Percentiles rank a stretch among this genome's conserved stretches.
phyloP scores from a whole-genome alignment of 2,329 filamentous ascomycete species.

The Calonectria naviculata region DNA sequence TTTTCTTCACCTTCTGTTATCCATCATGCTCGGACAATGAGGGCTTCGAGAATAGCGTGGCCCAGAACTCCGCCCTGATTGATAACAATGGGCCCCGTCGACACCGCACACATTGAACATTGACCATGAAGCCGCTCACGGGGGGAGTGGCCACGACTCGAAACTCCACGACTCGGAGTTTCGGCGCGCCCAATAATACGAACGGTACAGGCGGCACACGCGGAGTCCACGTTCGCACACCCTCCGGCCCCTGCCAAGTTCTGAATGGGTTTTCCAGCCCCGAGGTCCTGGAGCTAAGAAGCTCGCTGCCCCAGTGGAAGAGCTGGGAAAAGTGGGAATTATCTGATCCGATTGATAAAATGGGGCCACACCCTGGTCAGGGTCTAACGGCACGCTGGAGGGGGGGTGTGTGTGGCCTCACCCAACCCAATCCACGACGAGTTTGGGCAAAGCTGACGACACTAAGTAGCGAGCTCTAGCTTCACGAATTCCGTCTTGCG shows the following conservation, averaged over 20 bases:
- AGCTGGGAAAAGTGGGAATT: neutral
- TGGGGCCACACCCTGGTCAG: neutral
- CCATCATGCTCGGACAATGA: neutral
- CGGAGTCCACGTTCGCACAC: neutral
- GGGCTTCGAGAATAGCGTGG: neutral
- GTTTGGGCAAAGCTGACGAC: neutral
- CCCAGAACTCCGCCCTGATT: neutral
- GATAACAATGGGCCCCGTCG: neutral
- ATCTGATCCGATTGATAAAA: slow-evolving; percentile 18
- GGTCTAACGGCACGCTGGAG: neutral
- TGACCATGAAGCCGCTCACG: too few species aligned
- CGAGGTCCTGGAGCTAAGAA: neutral
- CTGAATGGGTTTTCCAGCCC: neutral
- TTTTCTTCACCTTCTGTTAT: neutral
- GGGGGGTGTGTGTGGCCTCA: neutral
- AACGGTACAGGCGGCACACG: neutral
- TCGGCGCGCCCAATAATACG: neutral
- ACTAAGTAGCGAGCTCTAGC: neutral
- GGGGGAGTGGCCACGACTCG: too few species aligned
- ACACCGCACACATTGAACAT: neutral
- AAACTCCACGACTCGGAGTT: too few species aligned
- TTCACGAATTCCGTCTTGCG: neutral
- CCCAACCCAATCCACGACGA: neutral
- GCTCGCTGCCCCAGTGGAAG: neutral
- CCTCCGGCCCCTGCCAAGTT: neutral